phyloP scores from a whole-genome alignment of 2,329 filamentous ascomycete species.

The Ploettnerulaceae sp. region DNA sequence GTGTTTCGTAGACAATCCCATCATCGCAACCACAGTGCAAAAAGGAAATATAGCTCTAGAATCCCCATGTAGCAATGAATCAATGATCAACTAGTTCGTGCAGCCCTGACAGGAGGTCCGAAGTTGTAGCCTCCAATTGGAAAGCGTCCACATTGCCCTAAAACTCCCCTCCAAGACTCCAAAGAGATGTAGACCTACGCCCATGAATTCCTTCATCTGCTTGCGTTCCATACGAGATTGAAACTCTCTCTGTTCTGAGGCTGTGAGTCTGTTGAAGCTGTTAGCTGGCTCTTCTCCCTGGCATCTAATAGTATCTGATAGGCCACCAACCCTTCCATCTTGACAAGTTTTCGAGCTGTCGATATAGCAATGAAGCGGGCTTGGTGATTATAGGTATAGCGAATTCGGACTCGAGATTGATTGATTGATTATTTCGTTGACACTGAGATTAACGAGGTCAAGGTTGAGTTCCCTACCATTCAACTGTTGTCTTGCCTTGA shows the following conservation, averaged over 20 bases:
- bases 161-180: neutral
- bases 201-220: slow-evolving; percentile 99
- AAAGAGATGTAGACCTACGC: slow-evolving; percentile 53
- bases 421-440: neutral
- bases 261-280: slow-evolving; percentile 28
- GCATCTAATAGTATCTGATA: too few relatives aligned
- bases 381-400: neutral
- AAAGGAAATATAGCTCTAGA: neutral
- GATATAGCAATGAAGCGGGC: neutral
- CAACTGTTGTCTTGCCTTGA: neutral
- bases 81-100: neutral
- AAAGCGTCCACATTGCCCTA: neutral
- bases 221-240: slow-evolving; percentile 93
- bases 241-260: slow-evolving; percentile 83
- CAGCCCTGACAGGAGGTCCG: neutral
- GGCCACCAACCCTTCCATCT: slow-evolving; percentile 33
- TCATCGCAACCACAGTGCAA: neutral
- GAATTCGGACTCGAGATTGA: neutral
- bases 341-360: slow-evolving; percentile 36
- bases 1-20: neutral
- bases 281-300: slow-evolving; percentile 11
- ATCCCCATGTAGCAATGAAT: neutral
- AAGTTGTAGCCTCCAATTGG: neutral
- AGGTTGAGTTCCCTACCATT: neutral
- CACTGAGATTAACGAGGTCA: slow-evolving; percentile 3